These are phyloP conservation scores for Penicillium sp. DNA, from an alignment of 2,329 filamentous ascomycete genomes.

Conservation along the genomic window DNA sequence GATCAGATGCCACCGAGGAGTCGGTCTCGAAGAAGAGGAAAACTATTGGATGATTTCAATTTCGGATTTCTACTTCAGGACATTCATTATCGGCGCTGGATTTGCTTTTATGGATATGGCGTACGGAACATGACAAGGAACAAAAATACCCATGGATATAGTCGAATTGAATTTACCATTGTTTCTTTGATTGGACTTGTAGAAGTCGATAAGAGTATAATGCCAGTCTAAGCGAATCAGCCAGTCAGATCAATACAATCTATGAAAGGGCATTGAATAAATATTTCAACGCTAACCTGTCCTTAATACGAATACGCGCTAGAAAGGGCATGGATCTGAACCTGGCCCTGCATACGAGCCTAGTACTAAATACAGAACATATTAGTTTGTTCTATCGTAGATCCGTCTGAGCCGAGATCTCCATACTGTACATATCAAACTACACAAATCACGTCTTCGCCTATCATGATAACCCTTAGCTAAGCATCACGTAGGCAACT, in stretches of 20 bases:
- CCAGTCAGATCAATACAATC: neutral
- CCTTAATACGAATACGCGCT: too few relatives aligned
- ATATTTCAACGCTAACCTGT: too few relatives aligned
- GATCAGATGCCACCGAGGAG: constrained; percentile 38
- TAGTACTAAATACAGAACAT: neutral
- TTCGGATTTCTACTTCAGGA: neutral
- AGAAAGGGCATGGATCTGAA: too few relatives aligned
- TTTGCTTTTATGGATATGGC: neutral
- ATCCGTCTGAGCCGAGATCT: too few relatives aligned
- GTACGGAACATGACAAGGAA: neutral
- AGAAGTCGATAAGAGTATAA: too few relatives aligned
- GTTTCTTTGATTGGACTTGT: neutral
- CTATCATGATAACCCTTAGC: neutral
- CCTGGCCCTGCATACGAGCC: neutral
- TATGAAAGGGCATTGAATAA: neutral
- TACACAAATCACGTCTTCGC: too few relatives aligned
- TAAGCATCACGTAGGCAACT: neutral
- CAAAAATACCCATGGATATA: constrained; percentile 1
- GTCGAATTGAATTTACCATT: neutral
- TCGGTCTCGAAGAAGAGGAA: constrained; percentile 37
- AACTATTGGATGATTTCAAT: constrained; percentile 14
- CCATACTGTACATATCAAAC: too few relatives aligned
- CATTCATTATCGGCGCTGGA: neutral
- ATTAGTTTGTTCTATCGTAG: too few relatives aligned
- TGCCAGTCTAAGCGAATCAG: neutral